Evolutionary conservation across 2,329 filamentous ascomycete species (phyloP).

Genomic region (Botrytis aclada): DNA sequence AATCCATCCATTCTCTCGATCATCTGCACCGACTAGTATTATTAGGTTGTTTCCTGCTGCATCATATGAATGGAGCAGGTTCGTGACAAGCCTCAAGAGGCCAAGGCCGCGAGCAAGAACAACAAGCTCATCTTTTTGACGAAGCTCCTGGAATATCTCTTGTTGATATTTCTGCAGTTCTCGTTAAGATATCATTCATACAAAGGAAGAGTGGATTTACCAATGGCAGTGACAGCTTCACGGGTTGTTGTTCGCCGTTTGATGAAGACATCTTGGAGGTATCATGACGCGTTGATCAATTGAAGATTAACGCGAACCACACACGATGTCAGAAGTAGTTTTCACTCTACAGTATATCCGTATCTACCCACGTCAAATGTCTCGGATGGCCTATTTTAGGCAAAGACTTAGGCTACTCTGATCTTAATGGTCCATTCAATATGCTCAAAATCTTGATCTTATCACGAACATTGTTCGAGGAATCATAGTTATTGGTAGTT

Average conservation of each 20-base stretch:
- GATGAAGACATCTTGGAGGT: conserved; percentile 36
- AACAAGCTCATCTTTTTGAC: conserved; percentile 88
- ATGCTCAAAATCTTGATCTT: background rate
- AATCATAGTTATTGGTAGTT: background rate
- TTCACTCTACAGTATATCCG: background rate
- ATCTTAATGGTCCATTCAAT: background rate
- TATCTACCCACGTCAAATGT: background rate
- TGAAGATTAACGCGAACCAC: conserved; percentile 9
- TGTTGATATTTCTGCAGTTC: conserved; percentile 79
- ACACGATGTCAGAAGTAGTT: conserved; percentile 13
- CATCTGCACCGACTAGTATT: conserved; percentile 82
- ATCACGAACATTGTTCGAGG: background rate
- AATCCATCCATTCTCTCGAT: conserved; percentile 94
- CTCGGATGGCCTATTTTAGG: background rate
- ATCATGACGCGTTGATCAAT: conserved; percentile 27
- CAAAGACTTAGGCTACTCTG: background rate
- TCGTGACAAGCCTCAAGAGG: conserved; percentile 88
- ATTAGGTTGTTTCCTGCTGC: conserved; percentile 92
- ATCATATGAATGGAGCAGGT: conserved; percentile 94
- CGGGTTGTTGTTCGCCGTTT: conserved; percentile 57
- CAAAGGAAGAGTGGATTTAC: conserved; percentile 41
- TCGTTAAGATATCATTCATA: conserved; percentile 22
- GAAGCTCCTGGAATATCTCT: conserved; percentile 86
- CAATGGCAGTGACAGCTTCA: conserved; percentile 77
- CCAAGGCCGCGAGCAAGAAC: conserved; percentile 89